phyloP scores from a whole-genome alignment of 129 eudicot species.

The Ambrosia artemisiifolia region DNA sequence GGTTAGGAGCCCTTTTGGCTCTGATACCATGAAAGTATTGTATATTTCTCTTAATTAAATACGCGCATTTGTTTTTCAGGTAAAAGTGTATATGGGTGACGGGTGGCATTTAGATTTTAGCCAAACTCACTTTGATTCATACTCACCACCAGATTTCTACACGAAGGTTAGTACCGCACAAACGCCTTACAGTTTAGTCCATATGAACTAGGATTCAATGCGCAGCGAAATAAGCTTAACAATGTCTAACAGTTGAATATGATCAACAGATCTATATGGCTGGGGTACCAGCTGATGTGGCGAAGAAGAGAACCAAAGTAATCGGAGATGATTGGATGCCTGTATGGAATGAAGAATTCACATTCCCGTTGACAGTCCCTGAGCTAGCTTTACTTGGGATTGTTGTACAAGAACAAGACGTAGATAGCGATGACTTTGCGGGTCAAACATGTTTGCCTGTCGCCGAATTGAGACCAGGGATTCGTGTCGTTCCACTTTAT shows the following conservation, averaged over 20 bases:
- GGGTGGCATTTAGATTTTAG: constrained; percentile 91
- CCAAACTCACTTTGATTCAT: constrained; percentile 76
- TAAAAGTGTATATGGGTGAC: constrained; percentile 73
- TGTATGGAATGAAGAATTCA: constrained; percentile 74
- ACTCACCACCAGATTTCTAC: constrained; percentile 87
- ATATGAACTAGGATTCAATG: not conserved
- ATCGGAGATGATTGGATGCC: constrained; percentile 84
- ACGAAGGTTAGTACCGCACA: constrained; percentile 51
- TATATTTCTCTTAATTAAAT: not conserved
- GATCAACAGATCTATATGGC: constrained; percentile 43
- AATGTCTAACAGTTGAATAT: constrained; percentile 31
- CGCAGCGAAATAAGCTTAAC: not conserved
- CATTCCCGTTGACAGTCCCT: constrained; percentile 64
- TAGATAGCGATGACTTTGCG: constrained; percentile 78
- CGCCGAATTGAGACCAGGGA: constrained; percentile 72
- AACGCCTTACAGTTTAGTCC: not conserved
- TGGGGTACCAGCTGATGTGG: constrained; percentile 70
- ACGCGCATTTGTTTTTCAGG: constrained; percentile 34
- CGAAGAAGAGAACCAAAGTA: constrained; percentile 63
- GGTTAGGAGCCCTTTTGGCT: not conserved
- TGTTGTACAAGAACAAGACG: constrained; percentile 69
- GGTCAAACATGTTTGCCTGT: constrained; percentile 86
- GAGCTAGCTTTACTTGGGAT: constrained; percentile 78
- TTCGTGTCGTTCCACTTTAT: constrained; percentile 68
- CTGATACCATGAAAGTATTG: not conserved